Base-by-base conservation (phyloP, 495 filamentous ascomycete species). In the Neurospora sp. region DNA sequence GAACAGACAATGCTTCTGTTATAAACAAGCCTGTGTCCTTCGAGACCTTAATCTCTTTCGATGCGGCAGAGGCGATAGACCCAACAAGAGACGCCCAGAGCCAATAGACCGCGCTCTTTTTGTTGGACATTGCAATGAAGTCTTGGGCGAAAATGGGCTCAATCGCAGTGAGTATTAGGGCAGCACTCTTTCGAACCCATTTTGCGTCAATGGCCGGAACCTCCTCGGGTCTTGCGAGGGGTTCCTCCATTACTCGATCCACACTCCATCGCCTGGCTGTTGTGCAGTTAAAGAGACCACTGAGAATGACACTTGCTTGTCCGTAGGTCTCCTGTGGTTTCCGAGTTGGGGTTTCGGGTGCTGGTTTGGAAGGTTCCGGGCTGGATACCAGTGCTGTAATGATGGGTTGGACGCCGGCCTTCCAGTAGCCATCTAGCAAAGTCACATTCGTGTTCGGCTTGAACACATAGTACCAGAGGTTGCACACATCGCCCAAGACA, bases 41-140 rank as follows among this genome's bases (percentile, higher is more conserved):
- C 0, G 93, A 93, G 14, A 95, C 91, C 76, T 94, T 97, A 72
- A 99, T 90, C 79, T 99, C 96, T 81, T 96, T 96, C 60, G 87
- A 90, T 7, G 92, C 92, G 0, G 96, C 95, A 71, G 90, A 87
- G 5, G 91, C 90, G 39, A 98, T 81, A 8, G 93, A 89, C 14
- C 83, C 87, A 18, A 91, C 87, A 38, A 97, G 88, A 69, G 83
- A 86, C 12, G 81, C 79, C 95, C 96, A 98, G 49, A 95, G 84
- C 12, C 80, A 79, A 42, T 84, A 85, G 37, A 89, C 85, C 7
- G 83, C 77, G 7, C 84, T 84, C 18, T 87, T 83, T 4, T 85
- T 80, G 7, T 80, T 74, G 20, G 81, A 79, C 3, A 87, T 75
- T 16, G 85, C 82, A 81, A 88, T 88, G 23, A 89, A 87, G 0